A percentile compares a stretch with the other conserved stretches of the same genome.
phyloP scores from a whole-genome alignment of 2,329 filamentous ascomycete genomes.

The Drechslera avenae region DNA sequence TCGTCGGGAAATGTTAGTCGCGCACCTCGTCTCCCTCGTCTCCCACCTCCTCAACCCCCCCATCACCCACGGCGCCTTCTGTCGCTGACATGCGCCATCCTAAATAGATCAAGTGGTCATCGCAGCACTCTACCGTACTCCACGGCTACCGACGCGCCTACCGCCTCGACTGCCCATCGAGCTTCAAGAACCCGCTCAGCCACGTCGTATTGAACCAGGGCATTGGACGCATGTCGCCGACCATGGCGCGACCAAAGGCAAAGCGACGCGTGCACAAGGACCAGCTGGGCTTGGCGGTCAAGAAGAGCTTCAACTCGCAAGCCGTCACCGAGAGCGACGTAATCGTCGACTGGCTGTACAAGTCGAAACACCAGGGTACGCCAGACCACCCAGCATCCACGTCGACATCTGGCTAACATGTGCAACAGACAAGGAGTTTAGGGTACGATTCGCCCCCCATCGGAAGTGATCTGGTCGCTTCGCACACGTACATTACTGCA shows the following conservation, averaged over 20 bases:
- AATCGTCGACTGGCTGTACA: slow-evolving; percentile 79
- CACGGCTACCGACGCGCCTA: slow-evolving; percentile 78
- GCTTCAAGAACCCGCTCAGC: slow-evolving; percentile 63
- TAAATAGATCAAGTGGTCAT: slow-evolving; percentile 65
- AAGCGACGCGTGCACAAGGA: slow-evolving; percentile 72
- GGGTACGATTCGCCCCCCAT: slow-evolving; percentile 51
- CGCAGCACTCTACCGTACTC: slow-evolving; percentile 69
- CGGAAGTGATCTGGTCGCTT: slow-evolving; percentile 34
- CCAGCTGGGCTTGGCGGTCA: slow-evolving; percentile 71
- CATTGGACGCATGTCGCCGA: slow-evolving; percentile 75
- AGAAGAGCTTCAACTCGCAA: slow-evolving; percentile 83
- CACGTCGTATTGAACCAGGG: slow-evolving; percentile 60
- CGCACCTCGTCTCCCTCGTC: slow-evolving; percentile 12
- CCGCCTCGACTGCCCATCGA: slow-evolving; percentile 70
- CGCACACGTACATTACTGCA: slow-evolving; percentile 26
- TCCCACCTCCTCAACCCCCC: too few relatives aligned
- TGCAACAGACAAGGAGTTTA: slow-evolving; percentile 53
- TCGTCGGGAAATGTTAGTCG: slow-evolving; percentile 41
- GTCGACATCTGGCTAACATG: slow-evolving; percentile 10
- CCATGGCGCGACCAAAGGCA: slow-evolving; percentile 70
- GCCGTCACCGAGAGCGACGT: slow-evolving; percentile 82
- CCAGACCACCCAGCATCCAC: not conserved
- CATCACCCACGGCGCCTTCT: slow-evolving; percentile 4
- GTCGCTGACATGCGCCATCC: slow-evolving; percentile 17
- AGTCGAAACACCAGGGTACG: slow-evolving; percentile 64